Percentiles rank a stretch among this genome's conserved stretches.
Conservation (phyloP, 139 green algal species). For the Chlamydomonas urium region DNA sequence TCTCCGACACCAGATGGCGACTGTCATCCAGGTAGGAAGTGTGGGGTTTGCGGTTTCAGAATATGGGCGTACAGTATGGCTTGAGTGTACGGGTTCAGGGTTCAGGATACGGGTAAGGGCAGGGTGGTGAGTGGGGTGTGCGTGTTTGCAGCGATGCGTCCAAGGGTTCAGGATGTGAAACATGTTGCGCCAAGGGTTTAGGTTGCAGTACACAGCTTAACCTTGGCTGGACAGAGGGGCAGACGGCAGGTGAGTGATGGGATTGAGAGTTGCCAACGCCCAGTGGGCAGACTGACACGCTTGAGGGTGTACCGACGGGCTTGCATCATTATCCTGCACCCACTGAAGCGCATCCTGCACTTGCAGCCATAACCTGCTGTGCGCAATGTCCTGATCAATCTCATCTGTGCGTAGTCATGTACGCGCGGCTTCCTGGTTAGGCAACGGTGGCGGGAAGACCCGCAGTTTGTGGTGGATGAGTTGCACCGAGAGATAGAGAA, state of each 20-base stretch:
- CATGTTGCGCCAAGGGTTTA: not conserved
- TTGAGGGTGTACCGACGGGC: no score
- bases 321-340: no score
- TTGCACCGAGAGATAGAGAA: constrained; percentile 1
- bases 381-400: not conserved
- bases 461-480: not conserved
- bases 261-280: no score
- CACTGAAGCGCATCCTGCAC: no score
- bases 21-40: constrained; percentile 40
- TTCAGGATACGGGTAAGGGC: no score
- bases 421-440: constrained; percentile 4
- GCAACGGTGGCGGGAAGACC: not conserved
- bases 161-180: no score
- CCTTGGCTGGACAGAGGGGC: not conserved
- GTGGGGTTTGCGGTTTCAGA: no score
- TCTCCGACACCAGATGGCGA: constrained; percentile 32
- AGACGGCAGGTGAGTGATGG: no score
- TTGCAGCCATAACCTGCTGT: no score
- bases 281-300: no score
- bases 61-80: no score
- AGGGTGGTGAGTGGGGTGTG: not conserved
- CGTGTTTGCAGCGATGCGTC: not conserved
- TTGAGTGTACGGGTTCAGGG: no score
- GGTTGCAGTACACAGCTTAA: not conserved
- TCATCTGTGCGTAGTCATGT: not conserved